These are phyloP conservation scores for Triangularia verruculosa DNA, from an alignment of 2,329 filamentous ascomycete species.

Conservation along the genomic window DNA sequence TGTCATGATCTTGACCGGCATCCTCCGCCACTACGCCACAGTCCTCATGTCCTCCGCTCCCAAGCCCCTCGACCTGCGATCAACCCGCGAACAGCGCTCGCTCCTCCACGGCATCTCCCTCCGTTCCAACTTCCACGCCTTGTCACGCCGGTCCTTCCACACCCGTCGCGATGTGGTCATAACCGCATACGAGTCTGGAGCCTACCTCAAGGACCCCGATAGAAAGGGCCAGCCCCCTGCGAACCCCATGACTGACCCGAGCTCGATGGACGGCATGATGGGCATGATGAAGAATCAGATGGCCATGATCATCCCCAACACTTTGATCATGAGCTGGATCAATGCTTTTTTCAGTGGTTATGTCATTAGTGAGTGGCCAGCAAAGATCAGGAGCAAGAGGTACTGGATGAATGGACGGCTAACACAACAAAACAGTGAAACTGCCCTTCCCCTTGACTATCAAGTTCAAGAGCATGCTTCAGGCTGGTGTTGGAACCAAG, in stretches of 20 bases:
- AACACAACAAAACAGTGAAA: conserved; percentile 62
- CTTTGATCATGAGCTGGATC: conserved; percentile 99
- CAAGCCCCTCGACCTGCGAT: conserved; percentile 72
- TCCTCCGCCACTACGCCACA: conserved; percentile 93
- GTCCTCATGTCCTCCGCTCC: conserved; percentile 83
- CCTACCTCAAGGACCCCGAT: conserved; percentile 86
- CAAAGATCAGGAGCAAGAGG: neutral
- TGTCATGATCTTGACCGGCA: conserved; percentile 95
- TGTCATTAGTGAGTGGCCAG: conserved; percentile 73
- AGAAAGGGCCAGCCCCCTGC: conserved; percentile 80
- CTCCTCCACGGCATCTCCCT: conserved; percentile 82
- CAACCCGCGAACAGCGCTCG: conserved; percentile 82
- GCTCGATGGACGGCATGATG: conserved; percentile 99
- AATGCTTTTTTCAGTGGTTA: conserved; percentile 99
- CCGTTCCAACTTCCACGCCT: conserved; percentile 74
- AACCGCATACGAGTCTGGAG: conserved; percentile 77
- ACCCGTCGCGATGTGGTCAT: conserved; percentile 77
- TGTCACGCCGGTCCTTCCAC: conserved; percentile 76
- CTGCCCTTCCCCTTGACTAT: conserved; percentile 95
- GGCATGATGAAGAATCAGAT: conserved; percentile 99
- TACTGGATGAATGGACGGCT: neutral
- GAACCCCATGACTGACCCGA: conserved; percentile 93
- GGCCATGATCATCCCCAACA: conserved; percentile 99
- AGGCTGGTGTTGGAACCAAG: conserved; percentile 91
- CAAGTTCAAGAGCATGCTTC: conserved; percentile 99